Percentiles rank a stretch among this genome's conserved stretches.
phyloP scores from a whole-genome alignment of 495 filamentous ascomycete species.

The Xylaria longipes region DNA sequence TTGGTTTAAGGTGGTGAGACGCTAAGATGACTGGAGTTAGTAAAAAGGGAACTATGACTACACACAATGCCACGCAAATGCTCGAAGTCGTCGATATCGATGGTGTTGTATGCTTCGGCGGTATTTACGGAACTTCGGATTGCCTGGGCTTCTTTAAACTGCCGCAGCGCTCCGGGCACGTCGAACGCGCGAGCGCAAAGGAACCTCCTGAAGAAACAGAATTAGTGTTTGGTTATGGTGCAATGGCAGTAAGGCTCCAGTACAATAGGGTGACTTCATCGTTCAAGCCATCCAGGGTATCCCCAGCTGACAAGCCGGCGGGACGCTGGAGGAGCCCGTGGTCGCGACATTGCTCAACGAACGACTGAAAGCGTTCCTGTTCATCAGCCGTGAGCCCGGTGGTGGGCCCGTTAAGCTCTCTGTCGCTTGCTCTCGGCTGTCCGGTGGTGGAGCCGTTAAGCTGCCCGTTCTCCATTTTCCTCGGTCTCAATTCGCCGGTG shows the following conservation, averaged over 20 bases:
- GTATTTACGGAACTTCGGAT: constrained; percentile 12
- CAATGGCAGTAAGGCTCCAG: not conserved
- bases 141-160: constrained; percentile 21
- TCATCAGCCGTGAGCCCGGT: constrained; percentile 13
- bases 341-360: constrained; percentile 10
- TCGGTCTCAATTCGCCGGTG: not conserved
- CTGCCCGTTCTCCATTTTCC: constrained; percentile 14
- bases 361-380: constrained; percentile 13
- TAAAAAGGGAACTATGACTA: not conserved
- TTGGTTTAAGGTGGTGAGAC: not conserved
- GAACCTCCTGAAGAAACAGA: not conserved
- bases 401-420: constrained; percentile 1
- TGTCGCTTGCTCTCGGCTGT: constrained; percentile 7
- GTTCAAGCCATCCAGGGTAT: constrained; percentile 13
- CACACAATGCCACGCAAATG: constrained; percentile 11
- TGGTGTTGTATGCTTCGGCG: constrained; percentile 4
- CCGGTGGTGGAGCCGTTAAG: not conserved
- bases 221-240: not conserved
- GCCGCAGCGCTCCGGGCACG: not conserved
- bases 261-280: constrained; percentile 20
- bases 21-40: not conserved
- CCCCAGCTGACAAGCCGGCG: constrained; percentile 4
- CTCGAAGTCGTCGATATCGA: constrained; percentile 24
- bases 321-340: constrained; percentile 17
- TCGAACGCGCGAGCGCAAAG: constrained; percentile 20